phyloP scores from a whole-genome alignment of 208 protist species.

The Leishmania martiniquensis region DNA sequence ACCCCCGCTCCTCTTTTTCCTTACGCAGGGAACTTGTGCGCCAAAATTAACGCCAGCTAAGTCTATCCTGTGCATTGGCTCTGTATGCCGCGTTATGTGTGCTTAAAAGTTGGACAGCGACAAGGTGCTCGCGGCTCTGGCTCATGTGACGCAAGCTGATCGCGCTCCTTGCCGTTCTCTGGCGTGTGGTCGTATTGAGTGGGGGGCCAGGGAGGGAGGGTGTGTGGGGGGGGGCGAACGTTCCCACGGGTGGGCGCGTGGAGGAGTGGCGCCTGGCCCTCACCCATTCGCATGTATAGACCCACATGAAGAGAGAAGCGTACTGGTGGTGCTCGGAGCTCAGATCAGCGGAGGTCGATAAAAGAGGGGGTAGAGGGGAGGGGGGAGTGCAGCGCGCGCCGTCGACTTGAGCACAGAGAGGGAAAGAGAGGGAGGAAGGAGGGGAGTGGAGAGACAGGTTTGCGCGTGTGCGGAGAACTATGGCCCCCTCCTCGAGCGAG shows the following conservation, averaged over 20 bases:
- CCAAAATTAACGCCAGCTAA: not conserved
- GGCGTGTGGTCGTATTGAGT: not conserved
- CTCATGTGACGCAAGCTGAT: not conserved
- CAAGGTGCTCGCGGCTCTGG: not conserved
- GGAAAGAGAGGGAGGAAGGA: not conserved
- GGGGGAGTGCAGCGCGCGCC: not conserved
- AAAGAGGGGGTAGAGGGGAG: not conserved
- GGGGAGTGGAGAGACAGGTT: not conserved
- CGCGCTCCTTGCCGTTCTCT: not conserved
- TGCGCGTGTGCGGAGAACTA: not conserved
- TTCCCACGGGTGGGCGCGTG: not conserved
- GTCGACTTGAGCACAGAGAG: no score
- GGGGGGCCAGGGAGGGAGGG: not conserved
- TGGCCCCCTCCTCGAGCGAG: not conserved
- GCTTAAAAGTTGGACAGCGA: not conserved
- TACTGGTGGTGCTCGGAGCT: not conserved
- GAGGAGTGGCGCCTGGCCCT: not conserved
- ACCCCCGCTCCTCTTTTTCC: not conserved
- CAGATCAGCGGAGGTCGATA: not conserved
- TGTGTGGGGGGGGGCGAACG: not conserved
- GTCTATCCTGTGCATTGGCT: not conserved
- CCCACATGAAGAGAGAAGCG: not conserved
- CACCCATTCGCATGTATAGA: not conserved
- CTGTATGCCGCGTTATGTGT: not conserved
- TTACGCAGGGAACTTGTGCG: not conserved